A percentile compares a stretch with the other conserved stretches of the same genome.
Conservation (phyloP, 2,329 filamentous ascomycete genomes). For the Phoma sp. region DNA sequence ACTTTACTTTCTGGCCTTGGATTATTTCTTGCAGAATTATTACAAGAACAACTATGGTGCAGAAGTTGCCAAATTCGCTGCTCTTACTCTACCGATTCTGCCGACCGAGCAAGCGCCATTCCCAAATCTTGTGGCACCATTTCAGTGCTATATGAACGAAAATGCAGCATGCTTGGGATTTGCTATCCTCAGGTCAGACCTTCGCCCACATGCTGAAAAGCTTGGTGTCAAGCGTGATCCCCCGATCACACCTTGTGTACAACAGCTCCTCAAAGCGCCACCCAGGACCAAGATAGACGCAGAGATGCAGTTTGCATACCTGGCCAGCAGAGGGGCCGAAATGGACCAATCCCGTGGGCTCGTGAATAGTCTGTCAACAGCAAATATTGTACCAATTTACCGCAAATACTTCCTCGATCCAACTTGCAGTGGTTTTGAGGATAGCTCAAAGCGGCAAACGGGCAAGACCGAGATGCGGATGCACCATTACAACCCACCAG, state of each 20-base stretch:
- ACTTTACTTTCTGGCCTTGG: constrained; percentile 72
- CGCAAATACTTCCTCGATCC: constrained; percentile 43
- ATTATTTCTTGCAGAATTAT: constrained; percentile 83
- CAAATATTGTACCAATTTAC: constrained; percentile 48
- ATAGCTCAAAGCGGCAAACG: constrained; percentile 36
- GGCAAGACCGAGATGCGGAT: constrained; percentile 50
- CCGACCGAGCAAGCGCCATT: constrained; percentile 72
- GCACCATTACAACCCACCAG: constrained; percentile 67
- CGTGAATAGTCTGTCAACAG: constrained; percentile 32
- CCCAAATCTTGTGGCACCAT: constrained; percentile 71
- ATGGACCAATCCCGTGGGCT: constrained; percentile 56
- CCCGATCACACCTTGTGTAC: constrained; percentile 76
- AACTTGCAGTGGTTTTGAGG: constrained; percentile 40
- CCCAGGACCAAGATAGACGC: constrained; percentile 72
- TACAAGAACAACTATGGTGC: constrained; percentile 74
- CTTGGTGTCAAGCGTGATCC: constrained; percentile 88
- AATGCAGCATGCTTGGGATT: constrained; percentile 80
- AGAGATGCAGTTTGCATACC: constrained; percentile 78
- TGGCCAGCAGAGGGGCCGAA: constrained; percentile 77
- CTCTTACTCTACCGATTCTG: constrained; percentile 57
- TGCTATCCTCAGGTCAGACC: constrained; percentile 73
- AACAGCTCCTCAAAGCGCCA: constrained; percentile 72
- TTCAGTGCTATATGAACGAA: constrained; percentile 82
- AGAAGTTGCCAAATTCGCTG: constrained; percentile 62
- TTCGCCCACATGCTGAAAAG: constrained; percentile 81